phyloP scores from a whole-genome alignment of 805 yeast genomes.

The Suhomyces canberraensis region DNA sequence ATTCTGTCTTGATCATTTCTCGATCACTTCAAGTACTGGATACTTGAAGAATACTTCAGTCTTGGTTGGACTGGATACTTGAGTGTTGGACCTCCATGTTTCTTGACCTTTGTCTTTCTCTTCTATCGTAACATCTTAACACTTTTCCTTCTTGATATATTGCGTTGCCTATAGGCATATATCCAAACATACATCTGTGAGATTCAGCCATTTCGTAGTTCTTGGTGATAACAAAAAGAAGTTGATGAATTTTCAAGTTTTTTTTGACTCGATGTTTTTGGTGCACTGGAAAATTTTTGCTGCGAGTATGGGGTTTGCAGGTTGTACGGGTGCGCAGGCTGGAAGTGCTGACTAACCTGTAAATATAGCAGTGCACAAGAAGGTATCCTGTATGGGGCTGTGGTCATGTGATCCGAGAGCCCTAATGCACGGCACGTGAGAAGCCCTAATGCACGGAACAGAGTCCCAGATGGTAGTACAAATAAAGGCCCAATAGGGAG shows the following conservation, averaged over 20 bases:
- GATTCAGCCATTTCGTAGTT: constrained; percentile 81
- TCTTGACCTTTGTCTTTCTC: no score
- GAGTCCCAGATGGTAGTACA: no score
- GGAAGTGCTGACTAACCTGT: not conserved
- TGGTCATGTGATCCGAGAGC: constrained; percentile 2
- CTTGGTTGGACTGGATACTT: no score
- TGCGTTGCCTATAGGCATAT: not conserved
- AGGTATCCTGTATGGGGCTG: not conserved
- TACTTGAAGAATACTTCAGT: no score
- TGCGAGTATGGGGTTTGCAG: constrained; percentile 2
- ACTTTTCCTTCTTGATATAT: not conserved
- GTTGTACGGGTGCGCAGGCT: not conserved
- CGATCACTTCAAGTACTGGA: no score
- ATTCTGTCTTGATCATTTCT: no score
- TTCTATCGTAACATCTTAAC: not conserved
- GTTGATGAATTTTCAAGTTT: constrained; percentile 5
- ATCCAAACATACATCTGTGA: constrained; percentile 83
- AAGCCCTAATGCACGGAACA: constrained; percentile 16
- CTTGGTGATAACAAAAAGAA: constrained; percentile 8
- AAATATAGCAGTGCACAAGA: not conserved
- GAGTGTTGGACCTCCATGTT: no score
- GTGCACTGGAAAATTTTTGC: constrained; percentile 6
- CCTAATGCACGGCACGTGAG: constrained; percentile 15
- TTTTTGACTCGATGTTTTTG: constrained; percentile 5
- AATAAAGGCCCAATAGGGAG: no score